Base-by-base conservation (phyloP, 2,329 filamentous ascomycete species). In the Cercospora janseana region DNA sequence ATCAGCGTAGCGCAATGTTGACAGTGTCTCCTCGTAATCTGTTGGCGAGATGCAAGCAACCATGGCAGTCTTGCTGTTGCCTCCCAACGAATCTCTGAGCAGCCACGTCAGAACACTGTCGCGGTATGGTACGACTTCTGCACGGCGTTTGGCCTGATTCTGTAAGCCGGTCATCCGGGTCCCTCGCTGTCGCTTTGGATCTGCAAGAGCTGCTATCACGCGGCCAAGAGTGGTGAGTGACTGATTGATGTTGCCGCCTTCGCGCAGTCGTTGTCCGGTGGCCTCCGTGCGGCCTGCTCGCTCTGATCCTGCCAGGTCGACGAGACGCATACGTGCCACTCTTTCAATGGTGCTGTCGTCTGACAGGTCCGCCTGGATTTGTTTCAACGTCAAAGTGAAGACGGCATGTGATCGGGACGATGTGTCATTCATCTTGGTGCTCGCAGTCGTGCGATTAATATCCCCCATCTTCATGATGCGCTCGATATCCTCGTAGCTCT, bases 391-490 rank as follows among this genome's bases (percentile, higher is more conserved):
- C 62, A 98, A 93, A 21, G 93, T 98, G 70, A 98, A 98, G 51
- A 98, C 93, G 6, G 93, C 90, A 66, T 98, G 93, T 57, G 90
- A 95, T 68, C 93, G 87, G 56, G 89, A 95, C 46, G 89, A 95
- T 2, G 92, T 97, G 70, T 98, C 93, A 71, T 98, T 98, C 93
- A 98, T 98, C 74, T 96, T 97, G 52, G 93, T 98, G 66, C 88
- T 90, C 10, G 93, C 93, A 15, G 82, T 86, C 0, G 93, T 97
- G 40, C 93, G 85, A 51, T 87, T 95, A 57, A 80, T 75, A 69
- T 98, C 93, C 50, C 93, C 93, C 63, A 84, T 81, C 63, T 86
- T 88, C 90, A 98, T 96, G 71, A 88, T 85, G 29, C 87, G 85
- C 70, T 95, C 78, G 56, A 98, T 89, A 68, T 98, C 93, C 43